These are phyloP conservation scores for Paecilomyces niveus DNA, from an alignment of 2,329 filamentous ascomycete genomes.

Conservation along the genomic window DNA sequence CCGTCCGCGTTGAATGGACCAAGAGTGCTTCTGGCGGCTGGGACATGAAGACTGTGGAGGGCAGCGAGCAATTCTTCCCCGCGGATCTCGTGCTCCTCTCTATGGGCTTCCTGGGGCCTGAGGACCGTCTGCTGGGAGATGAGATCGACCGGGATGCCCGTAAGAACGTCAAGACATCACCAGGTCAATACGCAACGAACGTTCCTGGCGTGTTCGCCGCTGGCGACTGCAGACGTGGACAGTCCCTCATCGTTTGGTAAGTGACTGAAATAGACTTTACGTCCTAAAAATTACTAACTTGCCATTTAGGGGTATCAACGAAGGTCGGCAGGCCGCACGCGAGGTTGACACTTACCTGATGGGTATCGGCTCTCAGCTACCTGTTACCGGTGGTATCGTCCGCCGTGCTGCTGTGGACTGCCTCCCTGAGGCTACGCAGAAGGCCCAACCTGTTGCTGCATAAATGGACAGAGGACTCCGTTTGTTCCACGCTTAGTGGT, in stretches of 20 bases:
- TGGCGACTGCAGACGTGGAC: constrained; percentile 88
- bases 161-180: constrained; percentile 92
- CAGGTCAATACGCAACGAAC: constrained; percentile 83
- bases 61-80: constrained; percentile 91
- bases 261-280: constrained; percentile 22
- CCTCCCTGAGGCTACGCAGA: constrained; percentile 24
- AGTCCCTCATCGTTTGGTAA: constrained; percentile 93
- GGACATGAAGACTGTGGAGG: constrained; percentile 98
- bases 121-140: constrained; percentile 80
- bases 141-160: constrained; percentile 83
- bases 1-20: constrained; percentile 91
- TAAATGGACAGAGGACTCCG: constrained; percentile 8
- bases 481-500: background rate
- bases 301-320: constrained; percentile 75
- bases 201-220: constrained; percentile 84
- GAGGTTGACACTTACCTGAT: constrained; percentile 87
- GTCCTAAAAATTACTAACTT: constrained; percentile 6
- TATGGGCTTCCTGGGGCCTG: constrained; percentile 95
- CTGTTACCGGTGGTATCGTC: constrained; percentile 87
- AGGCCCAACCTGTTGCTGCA: constrained; percentile 21
- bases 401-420: constrained; percentile 60
- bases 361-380: constrained; percentile 65
- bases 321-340: constrained; percentile 85
- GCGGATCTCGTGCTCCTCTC: constrained; percentile 89
- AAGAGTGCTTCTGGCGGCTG: constrained; percentile 82